Evolutionary conservation across 768 basidiomycete genomes (phyloP).

Genomic region (Rhizopogon sp.): DNA sequence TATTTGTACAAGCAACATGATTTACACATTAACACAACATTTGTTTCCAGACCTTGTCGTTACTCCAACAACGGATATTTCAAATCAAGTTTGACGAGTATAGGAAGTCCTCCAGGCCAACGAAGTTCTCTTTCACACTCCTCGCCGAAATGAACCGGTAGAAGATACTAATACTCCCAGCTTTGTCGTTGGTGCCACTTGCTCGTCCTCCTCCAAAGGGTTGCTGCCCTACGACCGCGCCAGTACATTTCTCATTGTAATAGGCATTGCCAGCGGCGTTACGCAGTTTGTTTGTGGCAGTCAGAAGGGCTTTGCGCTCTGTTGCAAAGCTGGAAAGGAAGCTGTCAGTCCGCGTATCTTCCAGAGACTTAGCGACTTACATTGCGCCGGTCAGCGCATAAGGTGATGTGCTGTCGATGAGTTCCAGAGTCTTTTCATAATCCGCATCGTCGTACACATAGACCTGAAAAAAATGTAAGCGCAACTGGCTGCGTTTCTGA

Average conservation of each 20-base stretch:
- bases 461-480: conserved; percentile 40
- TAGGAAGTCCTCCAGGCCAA: conserved; percentile 68
- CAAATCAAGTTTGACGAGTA: conserved; percentile 87
- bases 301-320: conserved; percentile 75
- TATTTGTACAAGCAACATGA: neutral
- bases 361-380: conserved; percentile 40
- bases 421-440: conserved; percentile 79
- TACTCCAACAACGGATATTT: conserved; percentile 3
- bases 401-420: conserved; percentile 80
- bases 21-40: neutral
- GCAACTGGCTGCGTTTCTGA: neutral
- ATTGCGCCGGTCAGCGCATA: conserved; percentile 96
- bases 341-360: conserved; percentile 8
- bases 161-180: conserved; percentile 75
- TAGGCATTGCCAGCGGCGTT: conserved; percentile 96
- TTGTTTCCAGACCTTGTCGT: neutral
- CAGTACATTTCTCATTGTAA: conserved; percentile 98
- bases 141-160: conserved; percentile 83
- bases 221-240: conserved; percentile 96
- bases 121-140: conserved; percentile 97
- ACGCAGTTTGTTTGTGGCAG: conserved; percentile 77
- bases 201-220: conserved; percentile 94
- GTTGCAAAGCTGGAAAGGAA: conserved; percentile 60
- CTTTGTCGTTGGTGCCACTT: conserved; percentile 98
- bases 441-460: conserved; percentile 87